phyloP scores from a whole-genome alignment of 148 eudicot species.

The Rhododendron kiyosumense region DNA sequence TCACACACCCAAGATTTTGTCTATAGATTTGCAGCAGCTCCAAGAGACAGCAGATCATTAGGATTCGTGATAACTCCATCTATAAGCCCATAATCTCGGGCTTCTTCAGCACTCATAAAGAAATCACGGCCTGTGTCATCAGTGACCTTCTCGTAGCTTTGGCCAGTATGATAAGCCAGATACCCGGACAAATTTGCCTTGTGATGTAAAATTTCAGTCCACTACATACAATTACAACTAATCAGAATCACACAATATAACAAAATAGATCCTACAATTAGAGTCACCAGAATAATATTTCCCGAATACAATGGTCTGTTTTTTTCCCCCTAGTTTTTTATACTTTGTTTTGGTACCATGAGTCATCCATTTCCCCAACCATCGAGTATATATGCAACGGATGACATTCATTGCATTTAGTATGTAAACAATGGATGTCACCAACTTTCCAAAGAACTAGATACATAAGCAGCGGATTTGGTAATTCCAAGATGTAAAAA shows the following conservation, averaged over 20 bases:
- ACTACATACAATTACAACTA: constrained; percentile 28
- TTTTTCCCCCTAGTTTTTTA: neutral
- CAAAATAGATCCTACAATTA: neutral
- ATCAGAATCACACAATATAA: neutral
- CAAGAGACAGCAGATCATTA: constrained; percentile 80
- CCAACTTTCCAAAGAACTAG: neutral
- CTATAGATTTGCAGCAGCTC: constrained; percentile 37
- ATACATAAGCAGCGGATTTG: neutral
- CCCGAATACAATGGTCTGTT: neutral
- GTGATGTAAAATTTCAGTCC: constrained; percentile 90
- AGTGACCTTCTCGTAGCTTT: constrained; percentile 73
- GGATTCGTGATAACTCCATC: constrained; percentile 92
- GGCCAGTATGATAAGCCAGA: constrained; percentile 84
- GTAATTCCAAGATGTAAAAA: neutral
- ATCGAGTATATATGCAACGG: neutral
- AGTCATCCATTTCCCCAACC: neutral
- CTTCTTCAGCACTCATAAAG: constrained; percentile 97
- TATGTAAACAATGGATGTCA: neutral
- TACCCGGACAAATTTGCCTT: constrained; percentile 78
- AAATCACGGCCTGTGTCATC: constrained; percentile 79
- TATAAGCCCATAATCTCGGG: constrained; percentile 81
- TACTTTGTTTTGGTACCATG: neutral
- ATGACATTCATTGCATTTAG: neutral
- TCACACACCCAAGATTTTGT: constrained; percentile 2
- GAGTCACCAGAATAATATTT: neutral